phyloP scores from a whole-genome alignment of 176 grass and related monocot species.

The Bonia amplexicaulis region DNA sequence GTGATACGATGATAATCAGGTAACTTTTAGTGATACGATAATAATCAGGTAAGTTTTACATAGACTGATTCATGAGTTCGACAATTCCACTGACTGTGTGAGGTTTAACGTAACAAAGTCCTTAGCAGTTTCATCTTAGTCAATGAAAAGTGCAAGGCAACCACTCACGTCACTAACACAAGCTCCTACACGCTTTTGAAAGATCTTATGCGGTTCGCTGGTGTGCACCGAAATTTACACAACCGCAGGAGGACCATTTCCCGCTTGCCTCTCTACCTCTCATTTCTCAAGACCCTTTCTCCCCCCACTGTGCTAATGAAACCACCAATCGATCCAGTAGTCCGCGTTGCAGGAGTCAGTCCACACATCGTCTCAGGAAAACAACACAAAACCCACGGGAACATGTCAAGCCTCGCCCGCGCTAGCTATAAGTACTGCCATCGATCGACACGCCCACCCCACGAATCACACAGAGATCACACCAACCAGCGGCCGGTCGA shows the following conservation, averaged over 20 bases:
- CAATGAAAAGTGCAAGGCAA: not conserved
- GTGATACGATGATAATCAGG: no score
- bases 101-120: not conserved
- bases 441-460: not conserved
- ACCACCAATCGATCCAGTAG: not conserved
- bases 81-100: not conserved
- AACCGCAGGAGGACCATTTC: slow-evolving; percentile 10
- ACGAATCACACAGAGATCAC: not conserved
- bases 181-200: not conserved
- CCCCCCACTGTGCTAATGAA: not conserved
- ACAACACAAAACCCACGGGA: not conserved
- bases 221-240: not conserved
- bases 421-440: slow-evolving; percentile 19
- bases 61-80: not conserved
- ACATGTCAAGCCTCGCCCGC: not conserved
- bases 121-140: not conserved
- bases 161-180: not conserved
- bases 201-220: not conserved
- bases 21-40: no score
- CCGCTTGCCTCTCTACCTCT: not conserved
- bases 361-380: not conserved
- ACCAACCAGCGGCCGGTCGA: not conserved
- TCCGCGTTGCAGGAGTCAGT: slow-evolving; percentile 19
- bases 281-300: slow-evolving; percentile 11
- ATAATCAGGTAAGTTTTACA: no score